Evolutionary conservation across 768 basidiomycete genomes (phyloP).

Genomic region (Lentinula sp.): DNA sequence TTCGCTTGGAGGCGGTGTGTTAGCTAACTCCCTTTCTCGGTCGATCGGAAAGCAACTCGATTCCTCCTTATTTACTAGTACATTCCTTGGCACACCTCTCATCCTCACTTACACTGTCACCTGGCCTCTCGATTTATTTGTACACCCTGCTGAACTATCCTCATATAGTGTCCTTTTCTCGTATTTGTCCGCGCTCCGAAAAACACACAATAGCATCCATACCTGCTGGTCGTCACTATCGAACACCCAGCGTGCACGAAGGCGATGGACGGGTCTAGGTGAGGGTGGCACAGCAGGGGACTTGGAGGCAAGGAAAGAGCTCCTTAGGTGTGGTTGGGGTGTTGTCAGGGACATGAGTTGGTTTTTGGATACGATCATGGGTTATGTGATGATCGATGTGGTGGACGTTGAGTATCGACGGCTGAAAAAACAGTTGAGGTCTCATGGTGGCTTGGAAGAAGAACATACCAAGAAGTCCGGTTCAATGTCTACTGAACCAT

Average conservation of each 20-base stretch:
- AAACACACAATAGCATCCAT: conserved; percentile 76
- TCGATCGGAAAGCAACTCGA: conserved; percentile 25
- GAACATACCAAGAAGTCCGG: not conserved
- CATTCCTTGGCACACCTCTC: conserved; percentile 76
- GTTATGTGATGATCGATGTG: conserved; percentile 88
- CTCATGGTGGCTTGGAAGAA: conserved; percentile 12
- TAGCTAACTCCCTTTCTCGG: conserved; percentile 28
- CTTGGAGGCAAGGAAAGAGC: conserved; percentile 50
- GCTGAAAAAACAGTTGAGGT: conserved; percentile 51
- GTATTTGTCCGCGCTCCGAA: conserved; percentile 78
- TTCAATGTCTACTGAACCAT: conserved; percentile 4
- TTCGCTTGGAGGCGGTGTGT: conserved; percentile 41
- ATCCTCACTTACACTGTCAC: conserved; percentile 63
- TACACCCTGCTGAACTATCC: conserved; percentile 67
- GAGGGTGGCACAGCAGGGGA: conserved; percentile 82
- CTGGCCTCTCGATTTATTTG: conserved; percentile 90
- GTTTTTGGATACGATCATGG: conserved; percentile 80
- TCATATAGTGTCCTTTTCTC: conserved; percentile 75
- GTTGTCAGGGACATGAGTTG: conserved; percentile 84
- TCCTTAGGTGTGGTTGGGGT: conserved; percentile 82
- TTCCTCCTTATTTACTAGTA: conserved; percentile 56
- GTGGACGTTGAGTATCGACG: conserved; percentile 77
- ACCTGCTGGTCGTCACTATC: conserved; percentile 83
- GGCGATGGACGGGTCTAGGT: conserved; percentile 81
- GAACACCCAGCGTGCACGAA: conserved; percentile 75